Conservation (phyloP, 768 basidiomycete genomes). For the Cyathus striatus region DNA sequence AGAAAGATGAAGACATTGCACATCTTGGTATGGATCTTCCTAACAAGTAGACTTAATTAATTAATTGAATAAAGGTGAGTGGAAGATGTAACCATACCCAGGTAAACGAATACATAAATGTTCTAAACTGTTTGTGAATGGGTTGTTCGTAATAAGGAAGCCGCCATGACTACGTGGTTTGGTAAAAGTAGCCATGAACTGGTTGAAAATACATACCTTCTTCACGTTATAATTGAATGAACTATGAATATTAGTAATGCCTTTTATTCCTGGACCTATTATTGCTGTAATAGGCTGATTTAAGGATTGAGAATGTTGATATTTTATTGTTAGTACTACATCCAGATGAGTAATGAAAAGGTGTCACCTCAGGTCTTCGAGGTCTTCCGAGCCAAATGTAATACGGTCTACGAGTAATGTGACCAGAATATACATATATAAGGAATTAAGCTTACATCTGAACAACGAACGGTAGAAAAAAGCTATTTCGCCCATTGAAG, state of each 20-base stretch:
- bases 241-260: slow-evolving; percentile 49
- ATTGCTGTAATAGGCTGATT: too few relatives aligned
- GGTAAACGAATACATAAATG: slow-evolving; percentile 62
- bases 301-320: too few relatives aligned
- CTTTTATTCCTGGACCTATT: slow-evolving; percentile 34
- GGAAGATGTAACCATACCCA: slow-evolving; percentile 31
- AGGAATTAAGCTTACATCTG: slow-evolving; percentile 37
- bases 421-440: neutral
- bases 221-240: slow-evolving; percentile 60
- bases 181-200: too few relatives aligned
- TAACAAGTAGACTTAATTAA: slow-evolving; percentile 12
- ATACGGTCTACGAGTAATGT: slow-evolving; percentile 41
- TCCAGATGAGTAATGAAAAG: slow-evolving; percentile 54
- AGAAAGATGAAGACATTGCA: slow-evolving; percentile 55
- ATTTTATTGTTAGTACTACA: too few relatives aligned
- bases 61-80: neutral
- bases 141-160: slow-evolving; percentile 68
- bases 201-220: slow-evolving; percentile 25
- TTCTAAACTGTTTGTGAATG: slow-evolving; percentile 61
- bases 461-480: slow-evolving; percentile 62
- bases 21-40: slow-evolving; percentile 76
- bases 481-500: slow-evolving; percentile 69
- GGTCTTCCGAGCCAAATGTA: slow-evolving; percentile 76
- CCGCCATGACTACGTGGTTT: slow-evolving; percentile 50
- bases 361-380: slow-evolving; percentile 53